These are phyloP conservation scores for Beauveria sp. DNA, from an alignment of 2,329 filamentous ascomycete genomes.

Conservation along the genomic window DNA sequence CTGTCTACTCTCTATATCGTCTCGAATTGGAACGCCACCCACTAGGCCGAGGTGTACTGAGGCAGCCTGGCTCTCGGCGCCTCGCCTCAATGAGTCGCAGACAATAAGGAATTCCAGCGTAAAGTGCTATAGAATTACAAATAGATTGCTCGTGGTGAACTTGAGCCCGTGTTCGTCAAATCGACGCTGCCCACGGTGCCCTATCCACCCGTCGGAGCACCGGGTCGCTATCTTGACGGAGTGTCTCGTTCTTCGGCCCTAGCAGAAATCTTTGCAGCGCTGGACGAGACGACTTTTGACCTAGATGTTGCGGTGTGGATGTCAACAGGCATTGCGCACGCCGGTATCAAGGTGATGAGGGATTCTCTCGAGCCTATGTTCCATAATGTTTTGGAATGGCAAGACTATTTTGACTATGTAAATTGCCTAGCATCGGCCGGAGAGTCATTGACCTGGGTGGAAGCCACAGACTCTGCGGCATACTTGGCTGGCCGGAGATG, in stretches of 20 bases:
- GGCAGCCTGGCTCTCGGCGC: no score
- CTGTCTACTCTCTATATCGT: no score
- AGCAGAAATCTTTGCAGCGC: constrained; percentile 32
- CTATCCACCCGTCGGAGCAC: constrained; percentile 25
- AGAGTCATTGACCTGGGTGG: constrained; percentile 38
- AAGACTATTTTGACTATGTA: constrained; percentile 47
- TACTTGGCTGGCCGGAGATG: constrained; percentile 41
- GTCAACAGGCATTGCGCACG: constrained; percentile 26
- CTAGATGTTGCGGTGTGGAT: constrained; percentile 52
- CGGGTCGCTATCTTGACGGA: constrained; percentile 29
- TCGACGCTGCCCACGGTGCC: constrained; percentile 33
- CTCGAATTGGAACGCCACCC: no score
- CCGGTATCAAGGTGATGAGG: constrained; percentile 29
- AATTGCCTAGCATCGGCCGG: constrained; percentile 33
- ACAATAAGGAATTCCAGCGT: no score
- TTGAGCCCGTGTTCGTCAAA: constrained; percentile 26
- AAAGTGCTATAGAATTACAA: no score
- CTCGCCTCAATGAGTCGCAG: no score
- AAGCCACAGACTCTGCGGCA: constrained; percentile 21
- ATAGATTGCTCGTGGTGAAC: neutral
- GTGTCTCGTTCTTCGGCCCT: constrained; percentile 42
- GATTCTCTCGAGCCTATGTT: constrained; percentile 29
- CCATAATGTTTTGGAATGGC: constrained; percentile 37
- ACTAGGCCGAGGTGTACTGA: no score
- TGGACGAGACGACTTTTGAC: constrained; percentile 43